Percentiles rank a stretch among this genome's conserved stretches.
Evolutionary conservation across 2,329 filamentous ascomycete species (phyloP).

Genomic region (Xylariomycetidae sp.): DNA sequence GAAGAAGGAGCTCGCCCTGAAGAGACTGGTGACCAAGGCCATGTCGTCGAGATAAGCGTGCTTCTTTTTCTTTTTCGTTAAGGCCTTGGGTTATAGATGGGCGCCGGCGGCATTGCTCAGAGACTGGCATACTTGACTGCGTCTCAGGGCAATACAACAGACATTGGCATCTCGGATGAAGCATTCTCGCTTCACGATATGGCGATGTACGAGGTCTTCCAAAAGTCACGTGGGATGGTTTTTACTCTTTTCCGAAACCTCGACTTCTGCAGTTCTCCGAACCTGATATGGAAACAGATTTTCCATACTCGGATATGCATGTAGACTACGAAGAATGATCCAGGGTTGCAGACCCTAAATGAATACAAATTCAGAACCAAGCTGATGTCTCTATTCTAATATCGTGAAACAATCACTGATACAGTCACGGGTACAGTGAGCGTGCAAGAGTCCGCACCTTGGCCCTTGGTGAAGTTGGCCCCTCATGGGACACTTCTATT

Average conservation of each 20-base stretch:
- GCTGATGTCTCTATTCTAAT: too few relatives aligned
- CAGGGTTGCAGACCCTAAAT: not conserved
- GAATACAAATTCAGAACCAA: not conserved
- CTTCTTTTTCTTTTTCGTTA: constrained; percentile 20
- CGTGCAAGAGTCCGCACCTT: too few relatives aligned
- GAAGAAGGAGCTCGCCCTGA: constrained; percentile 99
- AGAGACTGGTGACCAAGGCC: constrained; percentile 97
- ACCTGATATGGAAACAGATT: constrained; percentile 17
- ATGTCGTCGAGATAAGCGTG: constrained; percentile 77
- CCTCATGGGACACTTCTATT: too few relatives aligned
- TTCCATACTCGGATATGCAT: constrained; percentile 25
- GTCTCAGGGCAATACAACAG: constrained; percentile 20
- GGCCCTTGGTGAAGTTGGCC: too few relatives aligned
- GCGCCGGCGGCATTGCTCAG: constrained; percentile 20
- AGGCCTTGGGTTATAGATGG: constrained; percentile 23
- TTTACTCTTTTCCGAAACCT: constrained; percentile 17
- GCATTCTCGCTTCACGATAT: constrained; percentile 16
- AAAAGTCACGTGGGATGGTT: constrained; percentile 27
- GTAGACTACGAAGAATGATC: constrained; percentile 28
- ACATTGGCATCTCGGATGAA: constrained; percentile 20
- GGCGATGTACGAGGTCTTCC: constrained; percentile 19
- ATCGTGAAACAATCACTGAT: too few relatives aligned
- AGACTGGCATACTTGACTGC: constrained; percentile 19
- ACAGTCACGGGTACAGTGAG: too few relatives aligned
- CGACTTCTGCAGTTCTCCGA: constrained; percentile 16